Conservation (phyloP, 495 filamentous ascomycete species). For the Aspergillus sclerotioniger region DNA sequence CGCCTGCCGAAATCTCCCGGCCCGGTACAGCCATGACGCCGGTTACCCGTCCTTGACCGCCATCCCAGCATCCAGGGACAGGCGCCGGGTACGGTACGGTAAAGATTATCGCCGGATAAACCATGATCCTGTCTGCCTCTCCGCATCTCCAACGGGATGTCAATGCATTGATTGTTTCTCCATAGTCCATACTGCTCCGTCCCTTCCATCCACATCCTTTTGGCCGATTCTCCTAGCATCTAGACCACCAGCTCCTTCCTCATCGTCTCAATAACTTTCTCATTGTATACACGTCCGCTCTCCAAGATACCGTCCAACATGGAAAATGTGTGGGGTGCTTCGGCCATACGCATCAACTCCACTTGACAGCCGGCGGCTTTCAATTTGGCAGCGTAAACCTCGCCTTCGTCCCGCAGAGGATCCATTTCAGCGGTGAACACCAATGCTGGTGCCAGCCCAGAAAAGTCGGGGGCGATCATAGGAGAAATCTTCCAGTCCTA, state of each 20-base stretch:
- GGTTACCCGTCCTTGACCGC: conserved; percentile 5
- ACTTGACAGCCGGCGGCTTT: conserved; percentile 36
- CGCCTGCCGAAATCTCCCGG: conserved; percentile 43
- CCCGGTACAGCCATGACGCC: conserved; percentile 32
- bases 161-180: not conserved
- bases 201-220: not conserved
- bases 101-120: conserved; percentile 19
- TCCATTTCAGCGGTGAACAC: conserved; percentile 46
- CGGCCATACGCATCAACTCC: conserved; percentile 30
- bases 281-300: conserved; percentile 27
- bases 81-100: conserved; percentile 26
- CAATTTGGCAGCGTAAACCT: conserved; percentile 43
- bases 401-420: conserved; percentile 46
- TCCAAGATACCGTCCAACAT: conserved; percentile 35
- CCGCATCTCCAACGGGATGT: conserved; percentile 5
- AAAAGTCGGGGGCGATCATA: conserved; percentile 33
- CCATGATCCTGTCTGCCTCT: conserved; percentile 15
- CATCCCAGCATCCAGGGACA: not conserved
- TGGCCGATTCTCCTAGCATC: not conserved
- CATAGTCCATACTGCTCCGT: not conserved
- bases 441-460: conserved; percentile 42
- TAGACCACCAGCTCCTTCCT: conserved; percentile 19
- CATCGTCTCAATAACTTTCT: conserved; percentile 30
- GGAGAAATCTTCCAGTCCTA: conserved; percentile 44
- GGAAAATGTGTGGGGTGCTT: conserved; percentile 36